phyloP scores from a whole-genome alignment of 225 moss, liverwort and hornwort genomes.

The Sphagnum tenellum region DNA sequence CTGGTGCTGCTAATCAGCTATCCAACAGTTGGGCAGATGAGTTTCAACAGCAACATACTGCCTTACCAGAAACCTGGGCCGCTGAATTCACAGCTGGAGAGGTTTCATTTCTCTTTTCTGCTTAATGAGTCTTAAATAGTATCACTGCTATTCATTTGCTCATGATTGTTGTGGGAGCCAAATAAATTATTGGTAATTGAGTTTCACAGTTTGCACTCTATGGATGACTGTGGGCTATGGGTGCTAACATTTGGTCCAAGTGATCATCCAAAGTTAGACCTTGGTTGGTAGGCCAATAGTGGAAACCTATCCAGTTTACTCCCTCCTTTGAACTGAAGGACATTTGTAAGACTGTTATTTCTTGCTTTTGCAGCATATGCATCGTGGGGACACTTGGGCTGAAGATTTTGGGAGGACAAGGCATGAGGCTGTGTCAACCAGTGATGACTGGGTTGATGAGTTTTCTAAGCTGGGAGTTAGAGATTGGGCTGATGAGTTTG shows the following conservation, averaged over 20 bases:
- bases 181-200: background rate
- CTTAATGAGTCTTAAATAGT: background rate
- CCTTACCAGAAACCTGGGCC: slow-evolving; percentile 40
- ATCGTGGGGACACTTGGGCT: slow-evolving; percentile 51
- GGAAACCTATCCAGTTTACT: no score
- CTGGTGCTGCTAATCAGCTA: slow-evolving; percentile 15
- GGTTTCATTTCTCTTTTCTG: slow-evolving; percentile 18
- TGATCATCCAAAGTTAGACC: no score
- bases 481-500: slow-evolving; percentile 89
- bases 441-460: slow-evolving; percentile 77
- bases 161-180: background rate
- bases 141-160: no score
- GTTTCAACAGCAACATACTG: slow-evolving; percentile 59
- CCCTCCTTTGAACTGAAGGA: no score
- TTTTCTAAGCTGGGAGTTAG: slow-evolving; percentile 69
- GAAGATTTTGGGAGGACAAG: slow-evolving; percentile 40
- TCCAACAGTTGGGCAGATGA: slow-evolving; percentile 68
- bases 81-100: slow-evolving; percentile 58
- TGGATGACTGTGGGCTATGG: background rate
- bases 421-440: slow-evolving; percentile 30
- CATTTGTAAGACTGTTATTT: no score
- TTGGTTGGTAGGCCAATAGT: no score
- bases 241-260: no score
- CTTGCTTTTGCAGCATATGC: slow-evolving; percentile 43
- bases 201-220: background rate